phyloP scores from a whole-genome alignment of 371 early-diverging fungal species.

The Fennellomyces sp. region DNA sequence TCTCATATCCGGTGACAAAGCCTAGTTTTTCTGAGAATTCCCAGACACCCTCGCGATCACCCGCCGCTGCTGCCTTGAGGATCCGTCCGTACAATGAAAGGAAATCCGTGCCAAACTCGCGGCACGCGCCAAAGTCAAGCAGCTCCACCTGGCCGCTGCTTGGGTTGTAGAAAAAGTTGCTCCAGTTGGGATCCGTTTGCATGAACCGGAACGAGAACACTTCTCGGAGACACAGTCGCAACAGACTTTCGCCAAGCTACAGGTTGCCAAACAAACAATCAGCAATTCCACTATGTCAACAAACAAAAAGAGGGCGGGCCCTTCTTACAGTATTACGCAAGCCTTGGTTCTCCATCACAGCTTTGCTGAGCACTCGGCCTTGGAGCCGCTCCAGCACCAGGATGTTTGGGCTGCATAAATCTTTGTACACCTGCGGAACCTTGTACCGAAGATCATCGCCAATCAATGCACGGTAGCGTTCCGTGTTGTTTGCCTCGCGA shows the following conservation, averaged over 20 bases:
- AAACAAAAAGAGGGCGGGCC: background rate
- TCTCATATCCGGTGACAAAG: conserved; percentile 94
- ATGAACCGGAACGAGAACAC: conserved; percentile 92
- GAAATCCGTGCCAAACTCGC: conserved; percentile 81
- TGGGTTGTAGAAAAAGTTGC: conserved; percentile 92
- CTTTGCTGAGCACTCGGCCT: conserved; percentile 76
- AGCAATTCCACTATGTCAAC: background rate
- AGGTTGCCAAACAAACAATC: no score
- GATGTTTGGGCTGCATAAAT: conserved; percentile 74
- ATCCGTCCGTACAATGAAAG: conserved; percentile 76
- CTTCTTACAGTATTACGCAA: conserved; percentile 65
- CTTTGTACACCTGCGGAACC: conserved; percentile 77
- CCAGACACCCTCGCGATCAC: conserved; percentile 78
- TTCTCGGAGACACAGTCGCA: conserved; percentile 87
- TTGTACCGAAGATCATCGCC: conserved; percentile 64
- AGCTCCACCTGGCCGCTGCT: conserved; percentile 71
- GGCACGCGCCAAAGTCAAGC: conserved; percentile 94
- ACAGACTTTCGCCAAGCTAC: conserved; percentile 58
- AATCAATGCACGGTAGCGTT: conserved; percentile 67
- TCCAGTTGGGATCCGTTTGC: conserved; percentile 99
- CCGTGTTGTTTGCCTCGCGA: conserved; percentile 84
- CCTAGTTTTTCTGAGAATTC: conserved; percentile 82
- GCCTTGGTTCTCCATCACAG: conserved; percentile 66
- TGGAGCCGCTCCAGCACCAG: conserved; percentile 81
- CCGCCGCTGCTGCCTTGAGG: conserved; percentile 72